Base-by-base conservation (phyloP, 176 grass and related monocot species). In the Juncus effusus region DNA sequence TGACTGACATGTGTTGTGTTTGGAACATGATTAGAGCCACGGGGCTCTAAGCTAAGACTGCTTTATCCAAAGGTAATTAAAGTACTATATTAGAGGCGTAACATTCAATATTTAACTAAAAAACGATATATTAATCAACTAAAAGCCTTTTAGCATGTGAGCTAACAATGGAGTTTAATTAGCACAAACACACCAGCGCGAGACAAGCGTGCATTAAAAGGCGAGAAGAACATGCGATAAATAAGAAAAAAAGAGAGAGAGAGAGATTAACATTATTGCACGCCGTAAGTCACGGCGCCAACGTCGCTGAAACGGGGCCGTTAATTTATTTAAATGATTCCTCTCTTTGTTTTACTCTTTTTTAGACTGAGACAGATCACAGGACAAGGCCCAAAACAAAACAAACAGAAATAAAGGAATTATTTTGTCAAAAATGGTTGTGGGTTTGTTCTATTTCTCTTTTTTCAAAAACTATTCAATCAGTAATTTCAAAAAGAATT, bases 181-280 rank as follows among this genome's bases (percentile, higher is more conserved):
- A 1, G 54, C 55, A 11, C 66, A 72, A 1, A 69, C 55, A 11
- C 66, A 72, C 0, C 54, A 72, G 68, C 39, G 39, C 56, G 54
- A 59, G 54, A 72, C 68, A 72, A 60, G 68, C 68, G 53, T 72
- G 68, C 68, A 60, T 72, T 57, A 60, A 72, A 72, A 72, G 54
- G 7, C 16, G 68, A 72, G 68, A 45, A 45, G n/a, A 59, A 60
- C 38, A 72, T 59, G 68, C 68, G 35, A 38, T 35, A 10, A 59
- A n/a, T 40, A 51, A 69, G 42, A 66, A 10, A 42, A 13, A 70
- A 44, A 68, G 16, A 36, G 44, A 67, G 49, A 40, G 49, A 4
- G 51, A 16, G 39, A 55, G 44, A 7, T 12, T 44, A 35, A 59
- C 68, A 51, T 58, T 49, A 58, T 4, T 55, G 44, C 6, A 47